Percentiles rank a stretch among this genome's conserved stretches.
Evolutionary conservation across 768 basidiomycete genomes (phyloP).

Genomic region (Hygrocybe coccinea): DNA sequence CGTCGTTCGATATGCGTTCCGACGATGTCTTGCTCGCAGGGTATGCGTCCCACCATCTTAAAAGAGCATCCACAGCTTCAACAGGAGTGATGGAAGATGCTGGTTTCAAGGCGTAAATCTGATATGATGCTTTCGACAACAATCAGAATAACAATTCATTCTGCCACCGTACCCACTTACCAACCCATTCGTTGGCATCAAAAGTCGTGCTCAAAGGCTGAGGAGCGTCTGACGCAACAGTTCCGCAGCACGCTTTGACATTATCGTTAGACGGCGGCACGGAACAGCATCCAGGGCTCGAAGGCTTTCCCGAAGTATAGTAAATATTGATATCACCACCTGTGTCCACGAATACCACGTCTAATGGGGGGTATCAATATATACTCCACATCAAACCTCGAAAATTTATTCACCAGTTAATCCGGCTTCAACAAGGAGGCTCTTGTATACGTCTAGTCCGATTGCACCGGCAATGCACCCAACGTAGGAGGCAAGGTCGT

Average conservation of each 20-base stretch:
- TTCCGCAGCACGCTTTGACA: constrained; percentile 4
- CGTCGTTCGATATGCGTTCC: constrained; percentile 29
- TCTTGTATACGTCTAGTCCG: constrained; percentile 33
- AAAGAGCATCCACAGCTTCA: constrained; percentile 23
- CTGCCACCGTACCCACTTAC: constrained; percentile 25
- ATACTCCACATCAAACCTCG: neutral
- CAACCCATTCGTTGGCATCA: constrained; percentile 43
- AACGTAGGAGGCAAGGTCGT: constrained; percentile 39
- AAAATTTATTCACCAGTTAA: constrained; percentile 34
- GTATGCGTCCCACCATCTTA: constrained; percentile 53
- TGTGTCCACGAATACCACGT: constrained; percentile 37
- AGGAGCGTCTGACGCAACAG: neutral
- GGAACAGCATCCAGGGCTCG: too few relatives aligned
- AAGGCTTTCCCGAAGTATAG: constrained; percentile 18
- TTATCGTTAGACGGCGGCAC: neutral
- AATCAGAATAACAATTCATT: neutral
- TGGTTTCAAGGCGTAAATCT: constrained; percentile 42
- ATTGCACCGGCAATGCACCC: constrained; percentile 48
- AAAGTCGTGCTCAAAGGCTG: constrained; percentile 16
- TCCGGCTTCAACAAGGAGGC: constrained; percentile 36
- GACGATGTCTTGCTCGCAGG: constrained; percentile 36
- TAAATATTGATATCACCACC: constrained; percentile 40
- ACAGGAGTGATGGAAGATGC: constrained; percentile 4
- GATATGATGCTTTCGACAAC: constrained; percentile 38
- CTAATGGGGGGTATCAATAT: constrained; percentile 25